These are phyloP conservation scores for Platanus orientalis DNA, from an alignment of 164 flowering plant species.

Conservation along the genomic window DNA sequence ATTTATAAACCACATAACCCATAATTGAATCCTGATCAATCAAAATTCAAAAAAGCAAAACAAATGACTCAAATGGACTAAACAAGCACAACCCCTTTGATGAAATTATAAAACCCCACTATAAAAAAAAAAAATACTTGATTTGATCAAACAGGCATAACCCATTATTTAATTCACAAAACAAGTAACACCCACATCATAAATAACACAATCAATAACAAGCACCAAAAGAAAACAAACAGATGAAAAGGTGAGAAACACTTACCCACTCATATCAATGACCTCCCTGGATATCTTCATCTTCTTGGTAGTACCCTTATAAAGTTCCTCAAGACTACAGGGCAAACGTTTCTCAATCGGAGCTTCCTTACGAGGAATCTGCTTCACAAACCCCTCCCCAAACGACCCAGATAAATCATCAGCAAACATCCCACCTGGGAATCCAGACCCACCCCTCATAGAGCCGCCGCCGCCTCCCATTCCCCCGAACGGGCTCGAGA, in stretches of 20 bases:
- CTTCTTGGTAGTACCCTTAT: constrained; percentile 56
- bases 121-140: not conserved
- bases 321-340: constrained; percentile 64
- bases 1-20: too few relatives aligned
- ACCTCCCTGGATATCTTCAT: constrained; percentile 66
- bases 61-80: too few relatives aligned
- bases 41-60: too few relatives aligned
- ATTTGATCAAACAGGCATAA: not conserved
- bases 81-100: too few relatives aligned
- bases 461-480: constrained; percentile 33
- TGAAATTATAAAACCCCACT: not conserved
- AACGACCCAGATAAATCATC: constrained; percentile 45
- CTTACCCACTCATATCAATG: constrained; percentile 54
- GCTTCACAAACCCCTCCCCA: constrained; percentile 30
- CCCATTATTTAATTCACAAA: not conserved
- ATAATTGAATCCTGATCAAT: too few relatives aligned
- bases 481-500: constrained; percentile 46
- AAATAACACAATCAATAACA: not conserved
- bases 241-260: not conserved
- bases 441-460: constrained; percentile 30
- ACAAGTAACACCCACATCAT: not conserved
- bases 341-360: constrained; percentile 47
- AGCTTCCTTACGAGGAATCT: constrained; percentile 35
- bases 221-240: not conserved
- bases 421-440: constrained; percentile 39